Evolutionary conservation across 257 asterid genomes (phyloP), one percentile per base, ranked within the genome.

Genomic region (Verbena officinalis): DNA sequence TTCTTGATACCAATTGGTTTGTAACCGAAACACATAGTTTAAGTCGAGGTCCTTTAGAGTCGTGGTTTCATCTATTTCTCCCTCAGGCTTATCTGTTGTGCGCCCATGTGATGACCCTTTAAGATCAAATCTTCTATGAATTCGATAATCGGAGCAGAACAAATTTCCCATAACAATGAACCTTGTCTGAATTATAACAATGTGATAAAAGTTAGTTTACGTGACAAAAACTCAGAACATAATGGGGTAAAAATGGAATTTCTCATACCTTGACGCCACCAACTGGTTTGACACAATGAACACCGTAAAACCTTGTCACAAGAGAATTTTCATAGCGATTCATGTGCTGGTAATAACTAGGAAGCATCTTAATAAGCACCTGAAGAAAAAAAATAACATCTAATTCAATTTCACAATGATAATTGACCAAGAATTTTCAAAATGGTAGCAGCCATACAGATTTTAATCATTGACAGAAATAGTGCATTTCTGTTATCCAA

Each of bases 21-120:
- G 94, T 52, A 93, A 80, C 39, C 96, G 84, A 65, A 93, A 93
- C 4, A 63, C 85, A 50, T 75, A 89, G 62, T 93, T 80, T 3
- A 90, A 74, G 70, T 93, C 98, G 31, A 93, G 94, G 75, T 93
- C 98, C 80, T 93, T 93, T 1, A 93, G 84, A 19, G 97, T 93
- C 12, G 98, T 89, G 68, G 88, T 90, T 74, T 93, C 98, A 67
- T 93, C 96, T 17, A 93, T 93, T 59, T 89, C 98, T 13, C 78
- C 95, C 64, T 77, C 83, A 10, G 87, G 77, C 56, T 87, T 89
- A 72, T 86, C 87, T 0, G 96, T 82, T n/a, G 88, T 80, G 16
- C 98, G 95, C 0, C 98, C 98, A 72, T 89, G 90, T 53, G 97
- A 93, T 16, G 98, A 93, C 44, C 98, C 98, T 78, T 93, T 93